Conservation (phyloP, 2,329 filamentous ascomycete genomes). For the Colletotrichum spinosum region DNA sequence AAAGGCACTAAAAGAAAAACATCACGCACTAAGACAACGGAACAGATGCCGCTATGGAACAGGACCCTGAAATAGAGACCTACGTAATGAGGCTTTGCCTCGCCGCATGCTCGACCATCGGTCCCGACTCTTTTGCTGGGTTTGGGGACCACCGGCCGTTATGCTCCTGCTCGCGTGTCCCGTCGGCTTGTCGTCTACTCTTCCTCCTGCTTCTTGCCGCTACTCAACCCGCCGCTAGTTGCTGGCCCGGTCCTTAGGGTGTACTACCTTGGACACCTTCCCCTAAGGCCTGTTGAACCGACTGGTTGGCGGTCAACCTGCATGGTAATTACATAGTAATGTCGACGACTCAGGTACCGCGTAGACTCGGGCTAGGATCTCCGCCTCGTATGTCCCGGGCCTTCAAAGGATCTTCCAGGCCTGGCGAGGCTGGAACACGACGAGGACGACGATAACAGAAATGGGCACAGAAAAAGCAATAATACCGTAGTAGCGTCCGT, state of each 20-base stretch:
- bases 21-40: neutral
- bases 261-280: conserved; percentile 16
- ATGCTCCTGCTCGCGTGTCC: conserved; percentile 27
- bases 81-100: conserved; percentile 27
- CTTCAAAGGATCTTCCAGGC: neutral
- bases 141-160: conserved; percentile 21
- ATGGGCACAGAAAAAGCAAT: conserved; percentile 14
- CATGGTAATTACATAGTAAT: neutral
- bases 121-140: conserved; percentile 9
- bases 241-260: neutral
- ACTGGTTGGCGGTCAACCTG: conserved; percentile 11
- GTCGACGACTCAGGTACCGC: too few species aligned
- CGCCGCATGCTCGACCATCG: conserved; percentile 6
- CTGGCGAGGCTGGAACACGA: neutral
- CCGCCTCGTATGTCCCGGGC: too few species aligned
- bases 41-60: conserved; percentile 13
- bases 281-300: conserved; percentile 12
- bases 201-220: conserved; percentile 14
- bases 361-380: too few species aligned
- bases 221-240: conserved; percentile 21
- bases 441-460: neutral
- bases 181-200: neutral
- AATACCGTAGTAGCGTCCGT: conserved; percentile 13
- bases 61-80: conserved; percentile 34
- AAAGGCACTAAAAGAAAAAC: conserved; percentile 11